phyloP scores from a whole-genome alignment of 2,329 filamentous ascomycete genomes.

The Apiospora aurea region DNA sequence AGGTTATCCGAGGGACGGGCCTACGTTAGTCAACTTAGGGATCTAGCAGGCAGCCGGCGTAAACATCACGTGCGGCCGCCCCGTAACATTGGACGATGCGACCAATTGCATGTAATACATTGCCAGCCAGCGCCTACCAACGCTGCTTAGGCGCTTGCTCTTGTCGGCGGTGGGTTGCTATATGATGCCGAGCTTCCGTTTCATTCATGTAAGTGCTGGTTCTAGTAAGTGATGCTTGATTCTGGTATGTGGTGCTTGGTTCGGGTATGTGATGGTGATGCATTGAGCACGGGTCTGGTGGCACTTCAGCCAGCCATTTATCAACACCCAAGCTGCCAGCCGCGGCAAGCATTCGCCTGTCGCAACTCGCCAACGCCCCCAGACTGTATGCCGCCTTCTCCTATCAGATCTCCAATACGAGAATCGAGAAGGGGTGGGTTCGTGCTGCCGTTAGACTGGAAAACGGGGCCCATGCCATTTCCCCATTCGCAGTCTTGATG shows the following conservation, averaged over 20 bases:
- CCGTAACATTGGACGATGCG: not conserved
- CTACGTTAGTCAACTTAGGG: not conserved
- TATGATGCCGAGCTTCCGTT: not conserved
- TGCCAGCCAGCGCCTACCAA: not conserved
- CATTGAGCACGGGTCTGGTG: not conserved
- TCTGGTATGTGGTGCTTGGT: too few relatives aligned
- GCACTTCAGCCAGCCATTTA: not conserved
- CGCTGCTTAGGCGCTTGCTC: not conserved
- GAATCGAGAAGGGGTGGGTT: not conserved
- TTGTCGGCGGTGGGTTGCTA: not conserved
- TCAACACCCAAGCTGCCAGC: not conserved
- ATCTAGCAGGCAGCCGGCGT: not conserved
- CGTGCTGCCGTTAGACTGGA: not conserved
- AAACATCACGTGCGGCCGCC: not conserved
- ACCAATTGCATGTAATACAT: conserved; percentile 2
- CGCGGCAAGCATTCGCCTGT: not conserved
- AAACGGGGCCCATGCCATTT: not conserved
- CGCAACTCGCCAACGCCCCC: not conserved
- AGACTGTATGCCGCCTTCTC: not conserved
- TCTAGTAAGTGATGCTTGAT: not conserved
- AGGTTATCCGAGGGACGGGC: not conserved
- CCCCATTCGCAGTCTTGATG: not conserved
- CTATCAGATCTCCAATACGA: not conserved
- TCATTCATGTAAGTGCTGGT: too few relatives aligned
- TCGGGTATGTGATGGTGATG: not conserved